Evolutionary conservation across 2,329 filamentous ascomycete genomes (phyloP).

Genomic region (Hypoxylon sp.): DNA sequence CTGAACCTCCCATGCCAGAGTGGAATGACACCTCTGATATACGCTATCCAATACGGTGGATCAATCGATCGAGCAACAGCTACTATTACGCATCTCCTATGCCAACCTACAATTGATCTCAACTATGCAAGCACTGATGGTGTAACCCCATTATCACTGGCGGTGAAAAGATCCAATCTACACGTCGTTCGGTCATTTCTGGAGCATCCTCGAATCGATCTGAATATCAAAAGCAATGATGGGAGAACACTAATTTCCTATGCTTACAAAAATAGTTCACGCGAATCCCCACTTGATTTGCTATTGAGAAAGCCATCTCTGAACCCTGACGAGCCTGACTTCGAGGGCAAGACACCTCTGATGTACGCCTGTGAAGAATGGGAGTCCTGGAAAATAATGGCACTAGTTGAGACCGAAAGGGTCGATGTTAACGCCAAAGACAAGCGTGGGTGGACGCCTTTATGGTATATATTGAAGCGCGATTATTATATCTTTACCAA

Average conservation of each 20-base stretch:
- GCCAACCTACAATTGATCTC: background rate
- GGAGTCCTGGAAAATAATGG: background rate
- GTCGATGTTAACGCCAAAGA: conserved; percentile 4
- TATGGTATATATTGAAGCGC: background rate
- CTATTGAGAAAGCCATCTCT: background rate
- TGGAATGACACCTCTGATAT: background rate
- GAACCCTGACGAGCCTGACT: background rate
- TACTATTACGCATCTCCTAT: background rate
- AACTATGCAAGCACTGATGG: background rate
- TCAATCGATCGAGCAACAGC: too few species aligned
- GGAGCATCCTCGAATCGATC: background rate
- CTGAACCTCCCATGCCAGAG: background rate
- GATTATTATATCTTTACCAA: too few species aligned
- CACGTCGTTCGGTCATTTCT: background rate
- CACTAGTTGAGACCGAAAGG: background rate
- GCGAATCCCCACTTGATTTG: background rate
- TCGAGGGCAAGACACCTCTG: background rate
- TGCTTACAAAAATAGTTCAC: background rate
- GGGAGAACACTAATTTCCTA: background rate
- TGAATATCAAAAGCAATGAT: background rate
- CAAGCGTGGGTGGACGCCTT: background rate
- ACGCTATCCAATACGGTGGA: background rate
- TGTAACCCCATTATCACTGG: background rate
- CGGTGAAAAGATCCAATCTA: background rate
- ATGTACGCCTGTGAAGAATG: background rate